These are phyloP conservation scores for Paraconiothyrium brasiliense DNA, from an alignment of 2,329 filamentous ascomycete species.

Conservation along the genomic window DNA sequence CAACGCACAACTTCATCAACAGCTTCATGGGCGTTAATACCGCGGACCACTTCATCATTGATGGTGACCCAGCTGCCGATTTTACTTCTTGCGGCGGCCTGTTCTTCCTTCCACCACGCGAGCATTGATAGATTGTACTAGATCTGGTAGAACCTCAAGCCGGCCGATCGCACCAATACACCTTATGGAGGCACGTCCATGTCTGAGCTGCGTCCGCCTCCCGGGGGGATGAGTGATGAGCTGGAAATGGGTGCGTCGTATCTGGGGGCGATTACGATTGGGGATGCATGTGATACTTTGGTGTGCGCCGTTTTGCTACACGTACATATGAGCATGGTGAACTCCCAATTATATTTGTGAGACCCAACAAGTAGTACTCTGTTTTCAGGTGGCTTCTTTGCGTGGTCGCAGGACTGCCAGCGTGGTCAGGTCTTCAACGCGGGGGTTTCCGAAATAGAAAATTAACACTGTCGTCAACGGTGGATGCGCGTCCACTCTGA, in stretches of 20 bases:
- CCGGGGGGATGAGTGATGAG: background rate
- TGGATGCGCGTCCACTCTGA: too few species aligned
- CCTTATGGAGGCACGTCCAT: background rate
- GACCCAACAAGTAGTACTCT: too few species aligned
- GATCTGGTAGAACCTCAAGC: background rate
- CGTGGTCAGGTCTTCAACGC: too few species aligned
- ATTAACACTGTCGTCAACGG: too few species aligned
- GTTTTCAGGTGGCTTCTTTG: too few species aligned
- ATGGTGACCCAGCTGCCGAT: background rate
- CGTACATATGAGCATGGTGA: background rate
- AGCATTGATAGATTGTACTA: too few species aligned
- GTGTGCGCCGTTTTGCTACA: background rate
- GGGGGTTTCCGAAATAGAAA: too few species aligned
- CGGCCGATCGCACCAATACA: background rate
- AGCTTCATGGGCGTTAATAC: constrained; percentile 6
- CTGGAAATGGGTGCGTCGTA: background rate
- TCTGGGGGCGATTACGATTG: background rate
- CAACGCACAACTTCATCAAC: background rate
- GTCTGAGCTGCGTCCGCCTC: background rate
- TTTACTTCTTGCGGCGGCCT: background rate
- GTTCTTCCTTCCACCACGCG: too few species aligned
- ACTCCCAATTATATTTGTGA: too few species aligned
- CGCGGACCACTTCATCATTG: background rate
- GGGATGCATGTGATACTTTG: background rate
- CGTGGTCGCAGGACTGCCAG: too few species aligned